Conservation (phyloP, 2,329 filamentous ascomycete genomes). For the Aspergillus neoniger region DNA sequence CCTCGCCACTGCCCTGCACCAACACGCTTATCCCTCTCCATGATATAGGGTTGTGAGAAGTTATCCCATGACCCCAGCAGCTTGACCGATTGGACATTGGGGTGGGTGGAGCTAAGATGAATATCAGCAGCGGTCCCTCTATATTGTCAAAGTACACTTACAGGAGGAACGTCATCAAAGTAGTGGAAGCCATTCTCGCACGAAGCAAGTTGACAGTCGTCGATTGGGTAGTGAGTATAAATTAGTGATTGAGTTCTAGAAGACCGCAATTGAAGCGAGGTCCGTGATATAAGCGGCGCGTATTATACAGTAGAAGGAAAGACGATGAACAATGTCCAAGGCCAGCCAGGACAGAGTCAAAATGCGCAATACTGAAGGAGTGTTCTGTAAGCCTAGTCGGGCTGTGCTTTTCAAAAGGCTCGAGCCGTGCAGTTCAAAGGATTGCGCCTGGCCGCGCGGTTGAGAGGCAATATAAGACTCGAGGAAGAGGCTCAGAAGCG, state of each 20-base stretch:
- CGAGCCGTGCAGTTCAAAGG: slow-evolving; percentile 6
- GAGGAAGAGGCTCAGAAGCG: slow-evolving; percentile 7
- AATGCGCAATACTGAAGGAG: slow-evolving; percentile 6
- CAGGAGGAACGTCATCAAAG: slow-evolving; percentile 41
- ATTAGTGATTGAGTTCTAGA: background rate
- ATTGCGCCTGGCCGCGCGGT: slow-evolving; percentile 4
- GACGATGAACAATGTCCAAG: slow-evolving; percentile 15
- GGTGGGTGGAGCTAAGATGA: slow-evolving; percentile 35
- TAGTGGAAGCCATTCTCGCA: slow-evolving; percentile 36
- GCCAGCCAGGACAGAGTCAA: slow-evolving; percentile 22
- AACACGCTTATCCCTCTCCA: slow-evolving; percentile 77
- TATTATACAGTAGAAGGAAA: slow-evolving; percentile 9
- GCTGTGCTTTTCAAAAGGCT: slow-evolving; percentile 2
- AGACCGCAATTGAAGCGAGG: background rate
- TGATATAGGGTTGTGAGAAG: slow-evolving; percentile 74
- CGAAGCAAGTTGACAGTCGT: slow-evolving; percentile 2
- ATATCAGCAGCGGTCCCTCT: slow-evolving; percentile 20
- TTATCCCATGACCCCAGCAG: slow-evolving; percentile 96
- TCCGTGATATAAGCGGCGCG: slow-evolving; percentile 5
- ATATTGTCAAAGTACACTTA: slow-evolving; percentile 24
- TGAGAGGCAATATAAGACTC: slow-evolving; percentile 18
- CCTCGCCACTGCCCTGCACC: slow-evolving; percentile 80
- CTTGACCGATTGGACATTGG: slow-evolving; percentile 63
- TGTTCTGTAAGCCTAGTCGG: background rate
- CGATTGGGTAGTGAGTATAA: background rate